Conservation (phyloP, 495 filamentous ascomycete genomes). For the Hamigera avellanea region DNA sequence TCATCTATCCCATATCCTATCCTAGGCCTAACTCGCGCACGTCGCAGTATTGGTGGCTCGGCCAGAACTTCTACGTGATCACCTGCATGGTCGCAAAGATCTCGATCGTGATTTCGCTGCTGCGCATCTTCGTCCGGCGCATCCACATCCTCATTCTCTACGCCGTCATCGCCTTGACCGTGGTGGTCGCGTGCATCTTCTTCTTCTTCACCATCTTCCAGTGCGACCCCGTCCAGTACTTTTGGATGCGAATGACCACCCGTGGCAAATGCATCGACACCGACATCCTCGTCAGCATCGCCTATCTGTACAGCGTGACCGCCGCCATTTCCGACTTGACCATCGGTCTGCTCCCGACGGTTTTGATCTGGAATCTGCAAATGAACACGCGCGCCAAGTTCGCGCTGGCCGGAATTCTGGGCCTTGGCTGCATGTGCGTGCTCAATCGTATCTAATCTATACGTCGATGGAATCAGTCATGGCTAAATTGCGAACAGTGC, state of each 20-base stretch:
- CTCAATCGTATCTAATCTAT: neutral
- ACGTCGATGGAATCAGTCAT: neutral
- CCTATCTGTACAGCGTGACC: slow-evolving; percentile 24
- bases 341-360: slow-evolving; percentile 20
- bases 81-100: slow-evolving; percentile 21
- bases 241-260: slow-evolving; percentile 17
- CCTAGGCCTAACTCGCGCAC: neutral
- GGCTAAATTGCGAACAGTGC: slow-evolving; percentile 9
- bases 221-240: slow-evolving; percentile 20
- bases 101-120: slow-evolving; percentile 26
- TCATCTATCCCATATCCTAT: neutral
- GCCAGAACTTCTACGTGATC: slow-evolving; percentile 22
- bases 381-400: slow-evolving; percentile 19
- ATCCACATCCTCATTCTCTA: slow-evolving; percentile 21
- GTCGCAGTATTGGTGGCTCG: slow-evolving; percentile 20
- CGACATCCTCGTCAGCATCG: slow-evolving; percentile 13
- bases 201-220: slow-evolving; percentile 25
- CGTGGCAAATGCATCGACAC: slow-evolving; percentile 18
- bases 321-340: slow-evolving; percentile 24
- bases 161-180: slow-evolving; percentile 13
- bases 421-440: slow-evolving; percentile 25
- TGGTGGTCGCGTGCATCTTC: slow-evolving; percentile 15
- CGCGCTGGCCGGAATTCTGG: slow-evolving; percentile 15
- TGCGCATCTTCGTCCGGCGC: slow-evolving; percentile 21
- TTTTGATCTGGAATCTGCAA: slow-evolving; percentile 19